These are phyloP conservation scores for Magnolia changhungtana DNA, from an alignment of 164 flowering plant genomes.

Conservation along the genomic window DNA sequence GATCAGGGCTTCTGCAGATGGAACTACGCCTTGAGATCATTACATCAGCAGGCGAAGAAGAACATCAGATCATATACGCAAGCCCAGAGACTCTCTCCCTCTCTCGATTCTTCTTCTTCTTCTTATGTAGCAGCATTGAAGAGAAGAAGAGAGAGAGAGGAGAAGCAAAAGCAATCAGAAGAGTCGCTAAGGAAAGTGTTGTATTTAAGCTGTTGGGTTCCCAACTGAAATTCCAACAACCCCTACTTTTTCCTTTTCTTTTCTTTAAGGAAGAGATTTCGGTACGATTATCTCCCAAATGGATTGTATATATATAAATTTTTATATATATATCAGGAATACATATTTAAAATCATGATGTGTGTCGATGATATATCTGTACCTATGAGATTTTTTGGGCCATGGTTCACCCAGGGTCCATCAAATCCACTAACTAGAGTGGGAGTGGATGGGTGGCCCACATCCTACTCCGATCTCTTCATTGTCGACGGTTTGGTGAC, in stretches of 20 bases:
- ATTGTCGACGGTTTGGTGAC: too few relatives aligned
- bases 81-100: conserved; percentile 6
- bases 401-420: too few relatives aligned
- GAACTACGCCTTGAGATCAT: conserved; percentile 16
- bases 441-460: too few relatives aligned
- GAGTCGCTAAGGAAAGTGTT: conserved; percentile 22
- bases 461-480: too few relatives aligned
- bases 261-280: conserved; percentile 18
- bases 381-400: too few relatives aligned
- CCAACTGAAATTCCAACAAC: conserved; percentile 16
- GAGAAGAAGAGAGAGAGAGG: conserved; percentile 1
- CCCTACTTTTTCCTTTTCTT: conserved; percentile 46
- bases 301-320: too few relatives aligned
- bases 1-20: conserved; percentile 25
- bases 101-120: conserved; percentile 3
- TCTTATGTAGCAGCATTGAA: background rate
- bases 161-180: conserved; percentile 12
- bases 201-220: conserved; percentile 5
- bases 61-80: conserved; percentile 12
- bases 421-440: too few relatives aligned
- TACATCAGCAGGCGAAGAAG: conserved; percentile 16
- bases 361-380: conserved; percentile 5
- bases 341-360: too few relatives aligned
- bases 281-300: too few relatives aligned
- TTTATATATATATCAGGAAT: too few relatives aligned